phyloP scores from a whole-genome alignment of 495 filamentous ascomycete genomes.

The Viridothelium virens region DNA sequence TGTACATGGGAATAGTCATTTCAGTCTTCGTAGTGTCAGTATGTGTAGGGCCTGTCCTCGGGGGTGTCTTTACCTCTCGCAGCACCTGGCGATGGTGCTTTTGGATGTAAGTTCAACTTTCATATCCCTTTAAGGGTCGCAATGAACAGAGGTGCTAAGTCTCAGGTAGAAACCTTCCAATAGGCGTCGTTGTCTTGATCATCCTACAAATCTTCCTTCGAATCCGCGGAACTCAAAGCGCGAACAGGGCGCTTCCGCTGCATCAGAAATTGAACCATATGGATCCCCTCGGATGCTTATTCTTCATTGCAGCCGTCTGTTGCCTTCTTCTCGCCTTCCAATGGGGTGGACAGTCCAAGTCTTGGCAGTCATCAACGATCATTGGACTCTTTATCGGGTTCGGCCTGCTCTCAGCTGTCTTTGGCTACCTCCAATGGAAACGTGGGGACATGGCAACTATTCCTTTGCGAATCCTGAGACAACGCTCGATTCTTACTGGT shows the following conservation, averaged over 20 bases:
- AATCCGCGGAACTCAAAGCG: not conserved
- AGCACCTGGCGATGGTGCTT: not conserved
- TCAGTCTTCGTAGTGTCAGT: constrained; percentile 29
- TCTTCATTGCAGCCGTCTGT: constrained; percentile 5
- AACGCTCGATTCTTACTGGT: not conserved
- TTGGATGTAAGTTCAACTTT: not conserved
- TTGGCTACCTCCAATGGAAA: not conserved
- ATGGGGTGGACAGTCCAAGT: constrained; percentile 19
- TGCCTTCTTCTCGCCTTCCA: constrained; percentile 20
- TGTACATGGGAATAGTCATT: constrained; percentile 28
- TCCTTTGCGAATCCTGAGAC: not conserved
- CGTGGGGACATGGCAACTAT: not conserved
- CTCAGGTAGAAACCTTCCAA: not conserved
- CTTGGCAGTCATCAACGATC: constrained; percentile 14
- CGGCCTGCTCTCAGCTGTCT: constrained; percentile 11
- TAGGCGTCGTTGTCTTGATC: not conserved
- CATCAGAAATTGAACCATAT: not conserved
- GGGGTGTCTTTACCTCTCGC: not conserved
- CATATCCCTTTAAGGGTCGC: not conserved
- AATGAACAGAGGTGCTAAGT: no score
- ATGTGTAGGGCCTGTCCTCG: constrained; percentile 23
- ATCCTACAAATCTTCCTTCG: not conserved
- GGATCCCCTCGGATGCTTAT: not conserved
- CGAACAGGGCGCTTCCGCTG: not conserved
- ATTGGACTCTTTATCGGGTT: constrained; percentile 15